Conservation (phyloP, 768 basidiomycete genomes). For the Naematelia aurantialba region DNA sequence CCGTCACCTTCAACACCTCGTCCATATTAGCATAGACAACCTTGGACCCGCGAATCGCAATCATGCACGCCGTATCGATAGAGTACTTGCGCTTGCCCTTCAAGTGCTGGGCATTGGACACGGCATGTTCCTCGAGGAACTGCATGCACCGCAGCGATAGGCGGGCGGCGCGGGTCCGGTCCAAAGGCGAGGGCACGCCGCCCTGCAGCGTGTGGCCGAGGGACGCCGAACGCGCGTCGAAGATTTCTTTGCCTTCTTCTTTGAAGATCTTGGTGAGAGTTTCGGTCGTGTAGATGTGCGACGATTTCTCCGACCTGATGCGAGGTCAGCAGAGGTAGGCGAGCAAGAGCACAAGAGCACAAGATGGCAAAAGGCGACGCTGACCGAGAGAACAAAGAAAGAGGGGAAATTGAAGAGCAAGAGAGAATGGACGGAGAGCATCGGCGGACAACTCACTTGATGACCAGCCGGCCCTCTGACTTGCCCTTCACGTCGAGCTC, state of each 20-base stretch:
- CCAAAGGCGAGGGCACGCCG: constrained; percentile 88
- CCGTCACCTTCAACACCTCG: constrained; percentile 79
- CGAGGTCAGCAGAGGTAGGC: too few relatives aligned
- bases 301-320: constrained; percentile 78
- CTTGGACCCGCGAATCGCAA: constrained; percentile 79
- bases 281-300: constrained; percentile 82
- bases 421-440: too few relatives aligned
- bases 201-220: constrained; percentile 97
- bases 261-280: constrained; percentile 89
- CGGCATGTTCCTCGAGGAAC: constrained; percentile 82
- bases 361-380: too few relatives aligned
- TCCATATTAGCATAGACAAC: constrained; percentile 78
- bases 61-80: constrained; percentile 64
- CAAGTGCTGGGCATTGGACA: constrained; percentile 56
- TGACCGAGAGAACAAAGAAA: neutral
- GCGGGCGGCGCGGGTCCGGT: constrained; percentile 84
- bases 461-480: constrained; percentile 87
- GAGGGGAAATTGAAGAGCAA: neutral
- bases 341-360: neutral
- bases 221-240: constrained; percentile 92
- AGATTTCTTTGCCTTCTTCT: constrained; percentile 86
- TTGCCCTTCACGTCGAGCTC: constrained; percentile 79
- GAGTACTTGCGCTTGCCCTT: constrained; percentile 52
- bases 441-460: constrained; percentile 64
- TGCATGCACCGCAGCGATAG: constrained; percentile 88